Evolutionary conservation across 768 basidiomycete genomes (phyloP), one percentile per base, ranked within the genome.

Genomic region (Termitomyces sp.): DNA sequence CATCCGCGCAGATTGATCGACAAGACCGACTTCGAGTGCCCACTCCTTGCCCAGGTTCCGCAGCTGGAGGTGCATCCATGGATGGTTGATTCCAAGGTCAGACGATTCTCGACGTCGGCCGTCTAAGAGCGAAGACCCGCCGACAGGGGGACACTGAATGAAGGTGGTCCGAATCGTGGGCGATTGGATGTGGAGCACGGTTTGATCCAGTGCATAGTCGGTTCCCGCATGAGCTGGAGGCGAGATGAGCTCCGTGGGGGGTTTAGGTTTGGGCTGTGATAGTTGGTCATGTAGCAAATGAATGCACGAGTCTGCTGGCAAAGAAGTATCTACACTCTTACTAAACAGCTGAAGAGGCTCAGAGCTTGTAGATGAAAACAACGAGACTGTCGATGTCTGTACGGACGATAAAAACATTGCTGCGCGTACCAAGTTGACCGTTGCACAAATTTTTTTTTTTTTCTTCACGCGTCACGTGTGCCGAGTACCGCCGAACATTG

Each of bases 171-270:
- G 77, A 34, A 90, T 62, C 12, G 84, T 85, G 24, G 90, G 89
- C 5, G 88, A 90, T 62, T 92, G 90, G 46, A 92, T 77, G 58
- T 92, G 89, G 14, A 92, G 76, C 1, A 90, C 87, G 1, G 82
- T 85, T 65, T 90, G 87, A 55, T 75, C 71, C 5, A 90, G 71
- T 32, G 65, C 50, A 47, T 74, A 64, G 63, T 75, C 64, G 60
- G 63, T 42, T 35, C 51, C 55, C 41, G 51, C 22, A 34, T 69
- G 54, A 14, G 62, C 58, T 17, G 79, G 76, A 6, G 74, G 70
- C 30, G 69, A 63, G 41, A 88, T 76, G 42, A 84, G 69, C 4
- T 65, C 63, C 37, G 74, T 73, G 3, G 84, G 82, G 24, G 71
- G 55, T 9, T 70, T 53, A 28, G 84, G 84, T 40, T 68, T 51